Evolutionary conservation across 495 filamentous ascomycete genomes (phyloP).

Genomic region (Penicillium simplicissimum): DNA sequence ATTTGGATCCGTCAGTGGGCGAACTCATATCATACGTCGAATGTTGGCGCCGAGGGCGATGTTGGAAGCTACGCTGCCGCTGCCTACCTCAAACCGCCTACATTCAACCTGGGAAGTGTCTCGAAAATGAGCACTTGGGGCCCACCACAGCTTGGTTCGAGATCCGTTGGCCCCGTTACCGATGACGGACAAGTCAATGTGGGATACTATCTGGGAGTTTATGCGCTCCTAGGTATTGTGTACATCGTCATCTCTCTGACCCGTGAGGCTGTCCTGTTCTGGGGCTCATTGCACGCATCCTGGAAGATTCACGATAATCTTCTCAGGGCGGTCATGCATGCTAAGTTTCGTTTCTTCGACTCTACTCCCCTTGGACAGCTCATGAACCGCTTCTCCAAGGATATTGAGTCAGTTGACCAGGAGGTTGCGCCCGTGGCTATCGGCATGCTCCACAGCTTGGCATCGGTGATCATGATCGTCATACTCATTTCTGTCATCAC

Average conservation of each 20-base stretch:
- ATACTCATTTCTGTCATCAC: slow-evolving; percentile 91
- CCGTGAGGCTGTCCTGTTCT: slow-evolving; percentile 86
- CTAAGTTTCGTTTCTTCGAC: slow-evolving; percentile 97
- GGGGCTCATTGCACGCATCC: slow-evolving; percentile 87
- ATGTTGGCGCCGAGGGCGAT: slow-evolving; percentile 24
- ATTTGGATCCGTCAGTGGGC: slow-evolving; percentile 95
- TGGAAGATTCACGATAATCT: slow-evolving; percentile 79
- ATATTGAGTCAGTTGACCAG: slow-evolving; percentile 92
- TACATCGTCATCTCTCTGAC: slow-evolving; percentile 75
- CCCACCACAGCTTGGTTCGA: slow-evolving; percentile 30
- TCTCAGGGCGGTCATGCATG: slow-evolving; percentile 76
- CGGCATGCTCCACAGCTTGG: slow-evolving; percentile 66
- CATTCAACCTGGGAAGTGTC: slow-evolving; percentile 43
- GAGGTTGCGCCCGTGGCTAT: slow-evolving; percentile 91
- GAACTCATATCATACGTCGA: slow-evolving; percentile 54
- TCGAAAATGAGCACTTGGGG: slow-evolving; percentile 36
- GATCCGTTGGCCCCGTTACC: slow-evolving; percentile 18
- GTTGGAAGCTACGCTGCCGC: slow-evolving; percentile 43
- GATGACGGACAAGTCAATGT: slow-evolving; percentile 64
- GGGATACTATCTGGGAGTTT: slow-evolving; percentile 78
- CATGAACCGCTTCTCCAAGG: slow-evolving; percentile 99
- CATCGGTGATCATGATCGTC: slow-evolving; percentile 83
- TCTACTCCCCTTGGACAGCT: slow-evolving; percentile 94
- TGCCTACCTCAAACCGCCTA: slow-evolving; percentile 42
- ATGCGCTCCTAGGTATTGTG: slow-evolving; percentile 72